phyloP scores from a whole-genome alignment of 2,329 filamentous ascomycete species.

The Blumeria hordei region DNA sequence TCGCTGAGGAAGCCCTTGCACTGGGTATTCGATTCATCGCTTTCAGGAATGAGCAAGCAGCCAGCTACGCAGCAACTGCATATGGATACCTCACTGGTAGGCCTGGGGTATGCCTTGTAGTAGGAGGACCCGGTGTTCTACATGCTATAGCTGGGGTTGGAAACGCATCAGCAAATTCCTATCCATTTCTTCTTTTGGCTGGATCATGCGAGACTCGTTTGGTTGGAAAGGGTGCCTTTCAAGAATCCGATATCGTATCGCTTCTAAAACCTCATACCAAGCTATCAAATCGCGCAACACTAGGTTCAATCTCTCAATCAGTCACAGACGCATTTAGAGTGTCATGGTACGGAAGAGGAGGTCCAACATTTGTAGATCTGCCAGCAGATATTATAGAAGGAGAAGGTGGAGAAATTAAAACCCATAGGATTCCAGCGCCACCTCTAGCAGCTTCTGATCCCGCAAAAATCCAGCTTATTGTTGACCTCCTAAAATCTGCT shows the following conservation, averaged over 20 bases:
- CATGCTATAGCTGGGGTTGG: slow-evolving; percentile 31
- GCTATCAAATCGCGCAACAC: slow-evolving; percentile 20
- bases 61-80: slow-evolving; percentile 30
- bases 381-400: slow-evolving; percentile 30
- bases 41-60: slow-evolving; percentile 33
- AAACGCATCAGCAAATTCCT: slow-evolving; percentile 28
- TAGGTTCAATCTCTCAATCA: slow-evolving; percentile 22
- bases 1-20: slow-evolving; percentile 30
- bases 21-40: slow-evolving; percentile 31
- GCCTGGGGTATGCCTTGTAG: slow-evolving; percentile 31
- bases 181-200: slow-evolving; percentile 27
- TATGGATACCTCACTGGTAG: slow-evolving; percentile 32
- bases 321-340: slow-evolving; percentile 26
- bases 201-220: slow-evolving; percentile 27
- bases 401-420: slow-evolving; percentile 12
- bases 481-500: slow-evolving; percentile 21
- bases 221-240: slow-evolving; percentile 28
- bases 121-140: slow-evolving; percentile 31
- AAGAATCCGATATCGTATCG: slow-evolving; percentile 29
- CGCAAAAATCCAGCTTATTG: slow-evolving; percentile 19
- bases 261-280: slow-evolving; percentile 28
- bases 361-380: slow-evolving; percentile 27
- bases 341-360: slow-evolving; percentile 28
- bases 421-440: slow-evolving; percentile 13
- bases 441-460: slow-evolving; percentile 22